Conservation (phyloP, 1,284 basidiomycete genomes). For the Ceratobasidium sp. region DNA sequence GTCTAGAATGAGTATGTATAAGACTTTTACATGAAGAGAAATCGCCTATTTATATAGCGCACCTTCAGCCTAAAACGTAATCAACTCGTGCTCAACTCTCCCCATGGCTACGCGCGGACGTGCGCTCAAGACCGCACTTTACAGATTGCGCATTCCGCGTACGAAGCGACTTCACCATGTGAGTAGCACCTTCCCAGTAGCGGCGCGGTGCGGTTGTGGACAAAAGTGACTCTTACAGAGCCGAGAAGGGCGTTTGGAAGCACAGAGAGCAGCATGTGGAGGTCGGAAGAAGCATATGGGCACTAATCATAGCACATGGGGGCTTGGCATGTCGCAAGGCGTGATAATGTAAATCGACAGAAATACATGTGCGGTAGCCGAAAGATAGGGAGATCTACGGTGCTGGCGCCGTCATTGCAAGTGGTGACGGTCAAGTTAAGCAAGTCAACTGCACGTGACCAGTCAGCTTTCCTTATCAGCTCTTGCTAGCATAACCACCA, state of each 20-base stretch:
- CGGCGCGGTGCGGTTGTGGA: neutral
- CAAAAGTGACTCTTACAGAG: neutral
- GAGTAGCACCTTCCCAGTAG: neutral
- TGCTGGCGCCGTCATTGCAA: too few relatives aligned
- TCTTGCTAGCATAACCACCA: too few relatives aligned
- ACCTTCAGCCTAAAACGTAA: neutral
- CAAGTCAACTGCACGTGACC: too few relatives aligned
- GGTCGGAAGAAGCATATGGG: neutral
- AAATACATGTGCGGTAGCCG: neutral
- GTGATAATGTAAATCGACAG: neutral
- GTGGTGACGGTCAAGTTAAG: too few relatives aligned
- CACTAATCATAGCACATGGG: conserved; percentile 10
- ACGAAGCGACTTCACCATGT: neutral
- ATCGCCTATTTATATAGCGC: neutral
- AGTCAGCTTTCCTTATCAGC: too few relatives aligned
- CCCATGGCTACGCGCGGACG: conserved; percentile 10
- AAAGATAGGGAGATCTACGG: neutral
- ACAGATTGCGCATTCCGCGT: neutral
- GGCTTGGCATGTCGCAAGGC: neutral
- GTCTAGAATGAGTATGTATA: neutral
- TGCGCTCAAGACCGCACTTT: neutral
- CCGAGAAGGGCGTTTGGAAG: neutral
- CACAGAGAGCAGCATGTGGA: neutral
- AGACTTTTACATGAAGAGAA: too few relatives aligned
- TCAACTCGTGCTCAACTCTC: neutral